phyloP scores from a whole-genome alignment of 345 rosid species.

The Populus euphratica region DNA sequence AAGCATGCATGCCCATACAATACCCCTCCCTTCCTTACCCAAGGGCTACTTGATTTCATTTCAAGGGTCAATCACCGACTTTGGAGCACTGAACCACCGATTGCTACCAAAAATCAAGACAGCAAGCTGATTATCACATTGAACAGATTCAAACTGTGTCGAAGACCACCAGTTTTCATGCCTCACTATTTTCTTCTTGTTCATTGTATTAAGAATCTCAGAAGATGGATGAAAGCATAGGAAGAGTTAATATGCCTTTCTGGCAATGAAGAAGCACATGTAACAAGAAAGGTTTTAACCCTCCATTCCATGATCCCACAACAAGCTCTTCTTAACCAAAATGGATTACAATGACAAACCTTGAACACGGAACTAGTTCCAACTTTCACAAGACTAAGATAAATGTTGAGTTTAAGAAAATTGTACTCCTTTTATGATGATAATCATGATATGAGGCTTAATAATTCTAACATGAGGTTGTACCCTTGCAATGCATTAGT shows the following conservation, averaged over 20 bases:
- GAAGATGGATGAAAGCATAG: conserved; percentile 2
- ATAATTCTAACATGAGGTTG: not conserved
- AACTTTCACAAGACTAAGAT: not conserved
- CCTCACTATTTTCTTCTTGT: not conserved
- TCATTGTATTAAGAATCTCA: conserved; percentile 2
- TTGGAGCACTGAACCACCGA: conserved; percentile 15
- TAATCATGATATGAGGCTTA: not conserved
- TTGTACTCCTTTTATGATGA: not conserved
- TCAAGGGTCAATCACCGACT: conserved; percentile 9
- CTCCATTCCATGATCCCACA: conserved; percentile 17
- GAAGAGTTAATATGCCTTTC: not conserved
- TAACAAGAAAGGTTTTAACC: conserved; percentile 5
- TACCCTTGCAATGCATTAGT: conserved; percentile 5
- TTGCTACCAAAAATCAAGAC: conserved; percentile 13
- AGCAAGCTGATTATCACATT: conserved; percentile 5
- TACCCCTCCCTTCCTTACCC: not conserved
- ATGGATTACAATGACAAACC: not conserved
- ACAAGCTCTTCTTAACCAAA: conserved; percentile 4
- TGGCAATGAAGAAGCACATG: not conserved
- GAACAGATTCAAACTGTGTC: not conserved
- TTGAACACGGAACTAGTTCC: not conserved
- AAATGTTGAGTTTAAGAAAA: not conserved
- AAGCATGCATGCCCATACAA: not conserved
- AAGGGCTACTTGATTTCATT: conserved; percentile 9
- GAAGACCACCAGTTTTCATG: conserved; percentile 4